phyloP scores from a whole-genome alignment of 495 filamentous ascomycete genomes.

The Corynascus novoguineensis region DNA sequence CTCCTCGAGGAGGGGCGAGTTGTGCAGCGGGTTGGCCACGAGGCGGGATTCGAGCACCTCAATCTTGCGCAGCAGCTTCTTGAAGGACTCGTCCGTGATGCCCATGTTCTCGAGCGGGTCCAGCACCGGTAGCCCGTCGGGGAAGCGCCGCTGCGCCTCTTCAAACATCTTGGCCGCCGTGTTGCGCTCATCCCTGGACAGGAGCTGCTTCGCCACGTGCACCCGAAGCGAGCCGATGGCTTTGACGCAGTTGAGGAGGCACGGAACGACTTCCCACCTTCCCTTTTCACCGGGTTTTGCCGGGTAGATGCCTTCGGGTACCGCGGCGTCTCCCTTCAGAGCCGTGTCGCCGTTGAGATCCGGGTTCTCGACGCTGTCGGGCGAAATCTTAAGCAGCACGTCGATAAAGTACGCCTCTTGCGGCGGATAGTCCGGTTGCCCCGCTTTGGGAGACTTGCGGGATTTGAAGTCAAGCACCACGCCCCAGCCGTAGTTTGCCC shows the following conservation, averaged over 20 bases:
- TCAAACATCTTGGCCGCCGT: slow-evolving; percentile 56
- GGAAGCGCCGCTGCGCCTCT: slow-evolving; percentile 77
- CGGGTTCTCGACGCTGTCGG: slow-evolving; percentile 39
- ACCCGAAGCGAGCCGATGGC: slow-evolving; percentile 71
- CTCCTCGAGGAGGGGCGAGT: slow-evolving; percentile 72
- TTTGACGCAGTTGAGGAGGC: slow-evolving; percentile 76
- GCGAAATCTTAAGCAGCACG: slow-evolving; percentile 68
- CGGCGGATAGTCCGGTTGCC: slow-evolving; percentile 55
- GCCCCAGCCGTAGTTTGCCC: slow-evolving; percentile 87
- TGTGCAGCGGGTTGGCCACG: slow-evolving; percentile 82
- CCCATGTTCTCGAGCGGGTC: slow-evolving; percentile 95
- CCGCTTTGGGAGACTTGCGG: slow-evolving; percentile 55
- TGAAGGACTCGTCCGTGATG: slow-evolving; percentile 87
- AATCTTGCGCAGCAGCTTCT: slow-evolving; percentile 89
- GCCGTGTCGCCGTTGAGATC: slow-evolving; percentile 26
- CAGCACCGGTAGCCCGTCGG: slow-evolving; percentile 81
- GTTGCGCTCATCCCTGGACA: slow-evolving; percentile 55
- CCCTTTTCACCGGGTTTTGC: slow-evolving; percentile 17
- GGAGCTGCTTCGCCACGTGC: slow-evolving; percentile 70
- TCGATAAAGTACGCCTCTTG: slow-evolving; percentile 78
- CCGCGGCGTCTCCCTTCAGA: slow-evolving; percentile 25
- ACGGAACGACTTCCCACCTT: slow-evolving; percentile 79
- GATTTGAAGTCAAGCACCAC: slow-evolving; percentile 65
- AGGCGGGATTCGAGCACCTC: slow-evolving; percentile 91
- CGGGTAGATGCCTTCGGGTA: slow-evolving; percentile 35